These are phyloP conservation scores for Nigrograna mackinnonii DNA, from an alignment of 2,329 filamentous ascomycete genomes.

Conservation along the genomic window DNA sequence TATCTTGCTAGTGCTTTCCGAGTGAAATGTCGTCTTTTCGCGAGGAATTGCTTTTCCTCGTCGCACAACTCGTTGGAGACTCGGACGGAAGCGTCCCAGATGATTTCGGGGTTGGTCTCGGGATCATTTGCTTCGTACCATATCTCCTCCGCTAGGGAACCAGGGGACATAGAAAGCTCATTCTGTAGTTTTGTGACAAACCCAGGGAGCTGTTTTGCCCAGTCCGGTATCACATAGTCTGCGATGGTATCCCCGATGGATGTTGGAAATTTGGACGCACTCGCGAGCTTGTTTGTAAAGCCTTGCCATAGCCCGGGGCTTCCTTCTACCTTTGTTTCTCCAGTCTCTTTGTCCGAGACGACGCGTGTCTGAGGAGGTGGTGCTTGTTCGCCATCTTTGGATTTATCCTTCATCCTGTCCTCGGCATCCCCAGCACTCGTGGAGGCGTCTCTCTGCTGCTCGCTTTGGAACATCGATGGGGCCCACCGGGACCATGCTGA, in stretches of 20 bases:
- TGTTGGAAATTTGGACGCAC: constrained; percentile 28
- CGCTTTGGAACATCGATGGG: constrained; percentile 2
- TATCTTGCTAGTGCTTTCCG: constrained; percentile 79
- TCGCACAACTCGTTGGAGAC: constrained; percentile 80
- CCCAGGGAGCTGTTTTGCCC: constrained; percentile 75
- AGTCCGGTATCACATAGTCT: constrained; percentile 76
- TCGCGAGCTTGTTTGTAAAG: constrained; percentile 31
- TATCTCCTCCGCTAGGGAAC: constrained; percentile 88
- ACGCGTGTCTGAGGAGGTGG: constrained; percentile 39
- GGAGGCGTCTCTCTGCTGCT: constrained; percentile 18
- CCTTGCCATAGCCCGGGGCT: constrained; percentile 35
- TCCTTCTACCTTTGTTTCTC: constrained; percentile 18
- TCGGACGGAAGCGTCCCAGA: constrained; percentile 78
- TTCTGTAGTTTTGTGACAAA: constrained; percentile 82
- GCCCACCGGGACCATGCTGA: constrained; percentile 15
- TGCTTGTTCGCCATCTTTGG: constrained; percentile 30
- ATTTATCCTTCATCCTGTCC: constrained; percentile 12
- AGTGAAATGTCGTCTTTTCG: constrained; percentile 69
- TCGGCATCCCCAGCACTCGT: constrained; percentile 22
- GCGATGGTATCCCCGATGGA: constrained; percentile 60
- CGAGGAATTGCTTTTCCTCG: constrained; percentile 78
- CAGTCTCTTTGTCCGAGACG: constrained; percentile 23
- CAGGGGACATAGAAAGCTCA: constrained; percentile 84
- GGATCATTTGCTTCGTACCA: constrained; percentile 91
- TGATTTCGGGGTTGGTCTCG: constrained; percentile 82